These are phyloP conservation scores for Ceratobasidium sp. DNA, from an alignment of 1,284 basidiomycete species.

Conservation along the genomic window DNA sequence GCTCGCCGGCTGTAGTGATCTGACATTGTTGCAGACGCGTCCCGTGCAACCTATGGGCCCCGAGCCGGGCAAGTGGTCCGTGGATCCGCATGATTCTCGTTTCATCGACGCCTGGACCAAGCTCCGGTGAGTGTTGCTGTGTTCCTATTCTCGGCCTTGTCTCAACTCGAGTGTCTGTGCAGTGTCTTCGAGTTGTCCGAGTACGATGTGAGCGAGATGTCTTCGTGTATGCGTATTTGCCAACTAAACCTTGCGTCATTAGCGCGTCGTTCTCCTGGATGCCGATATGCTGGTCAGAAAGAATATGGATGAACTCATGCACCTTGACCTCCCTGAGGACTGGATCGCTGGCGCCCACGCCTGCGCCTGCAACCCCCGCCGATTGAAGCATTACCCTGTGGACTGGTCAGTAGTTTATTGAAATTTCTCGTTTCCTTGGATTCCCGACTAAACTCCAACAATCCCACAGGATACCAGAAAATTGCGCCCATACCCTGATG, in stretches of 20 bases:
- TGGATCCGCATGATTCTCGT: conserved; percentile 70
- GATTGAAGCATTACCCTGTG: conserved; percentile 83
- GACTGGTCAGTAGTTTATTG: conserved; percentile 78
- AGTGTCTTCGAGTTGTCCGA: conserved; percentile 82
- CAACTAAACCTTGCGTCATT: conserved; percentile 42
- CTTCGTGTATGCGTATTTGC: background rate
- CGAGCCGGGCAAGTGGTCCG: conserved; percentile 62
- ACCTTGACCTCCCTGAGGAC: conserved; percentile 72
- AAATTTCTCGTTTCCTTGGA: conserved; percentile 2
- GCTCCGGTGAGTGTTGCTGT: conserved; percentile 70
- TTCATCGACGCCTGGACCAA: conserved; percentile 94
- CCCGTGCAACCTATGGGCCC: conserved; percentile 76
- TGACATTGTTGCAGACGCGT: conserved; percentile 56
- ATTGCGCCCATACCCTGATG: conserved; percentile 85
- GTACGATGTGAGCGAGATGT: conserved; percentile 71
- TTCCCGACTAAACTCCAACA: conserved; percentile 23
- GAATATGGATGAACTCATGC: conserved; percentile 94
- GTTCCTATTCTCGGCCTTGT: background rate
- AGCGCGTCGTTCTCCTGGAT: conserved; percentile 89
- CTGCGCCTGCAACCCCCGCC: conserved; percentile 94
- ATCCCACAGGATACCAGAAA: conserved; percentile 80
- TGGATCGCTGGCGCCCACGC: conserved; percentile 90
- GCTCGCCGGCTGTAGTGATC: background rate
- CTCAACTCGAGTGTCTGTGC: conserved; percentile 23
- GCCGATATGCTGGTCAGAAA: conserved; percentile 90